Evolutionary conservation across 345 rosid species (phyloP).

Genomic region (Lenwebbia sp.): DNA sequence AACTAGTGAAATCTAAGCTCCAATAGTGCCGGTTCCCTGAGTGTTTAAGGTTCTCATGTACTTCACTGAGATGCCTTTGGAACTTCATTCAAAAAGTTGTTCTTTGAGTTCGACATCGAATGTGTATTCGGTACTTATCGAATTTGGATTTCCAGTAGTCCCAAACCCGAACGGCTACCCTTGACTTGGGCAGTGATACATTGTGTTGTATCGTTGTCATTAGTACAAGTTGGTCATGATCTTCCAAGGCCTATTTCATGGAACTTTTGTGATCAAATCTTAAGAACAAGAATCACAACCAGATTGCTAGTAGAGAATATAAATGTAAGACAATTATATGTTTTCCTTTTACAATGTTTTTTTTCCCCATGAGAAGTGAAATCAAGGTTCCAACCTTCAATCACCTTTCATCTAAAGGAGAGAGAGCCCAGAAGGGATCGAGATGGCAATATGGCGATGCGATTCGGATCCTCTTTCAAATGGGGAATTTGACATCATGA

Average conservation of each 20-base stretch:
- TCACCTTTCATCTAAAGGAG: not conserved
- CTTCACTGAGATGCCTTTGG: not conserved
- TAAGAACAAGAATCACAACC: too few species aligned
- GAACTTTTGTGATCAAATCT: not conserved
- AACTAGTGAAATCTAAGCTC: not conserved
- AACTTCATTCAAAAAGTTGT: not conserved
- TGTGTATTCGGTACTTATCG: fast-evolving
- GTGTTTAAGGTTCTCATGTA: not conserved
- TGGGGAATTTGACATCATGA: not conserved
- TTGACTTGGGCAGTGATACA: not conserved
- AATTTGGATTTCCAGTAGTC: not conserved
- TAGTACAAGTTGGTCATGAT: not conserved
- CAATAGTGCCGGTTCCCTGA: not conserved
- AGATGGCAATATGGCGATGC: not conserved
- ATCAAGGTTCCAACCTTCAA: not conserved
- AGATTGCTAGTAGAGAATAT: not conserved
- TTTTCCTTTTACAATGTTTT: not conserved
- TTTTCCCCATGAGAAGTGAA: fast-evolving
- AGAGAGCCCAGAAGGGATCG: too few species aligned
- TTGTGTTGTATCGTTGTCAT: not conserved
- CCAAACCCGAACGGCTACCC: fast-evolving
- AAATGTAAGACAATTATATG: not conserved
- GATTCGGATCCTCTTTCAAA: not conserved
- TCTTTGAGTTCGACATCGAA: not conserved
- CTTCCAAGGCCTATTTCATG: not conserved